Percentiles rank a stretch among this genome's conserved stretches.
Conservation (phyloP, 225 moss, liverwort and hornwort species). For the Ulota crispa region DNA sequence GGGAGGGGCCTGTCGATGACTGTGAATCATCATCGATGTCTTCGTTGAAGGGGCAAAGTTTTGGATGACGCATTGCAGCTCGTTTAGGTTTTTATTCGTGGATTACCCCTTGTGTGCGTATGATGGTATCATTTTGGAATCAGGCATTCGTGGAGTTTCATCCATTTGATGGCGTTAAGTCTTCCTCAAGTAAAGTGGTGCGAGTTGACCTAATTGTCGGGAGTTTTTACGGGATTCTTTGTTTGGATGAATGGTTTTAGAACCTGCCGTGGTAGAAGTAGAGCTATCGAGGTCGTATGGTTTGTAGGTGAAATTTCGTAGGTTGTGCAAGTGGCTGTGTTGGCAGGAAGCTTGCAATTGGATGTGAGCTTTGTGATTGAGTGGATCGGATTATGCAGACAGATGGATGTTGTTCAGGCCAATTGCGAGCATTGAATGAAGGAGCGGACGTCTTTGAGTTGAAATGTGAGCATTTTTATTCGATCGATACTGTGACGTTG, state of each 20-base stretch:
- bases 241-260: not conserved
- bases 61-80: not conserved
- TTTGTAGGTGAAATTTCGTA: not conserved
- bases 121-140: slow-evolving; percentile 6
- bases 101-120: not conserved
- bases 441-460: not conserved
- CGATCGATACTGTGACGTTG: not conserved
- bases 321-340: not conserved
- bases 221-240: not conserved
- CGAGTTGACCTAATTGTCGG: slow-evolving; percentile 8
- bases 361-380: not conserved
- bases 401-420: not conserved
- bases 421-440: not conserved
- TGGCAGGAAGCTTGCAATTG: not conserved
- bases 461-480: not conserved
- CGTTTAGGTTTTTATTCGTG: not conserved
- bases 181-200: not conserved
- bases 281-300: not conserved
- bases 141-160: not conserved
- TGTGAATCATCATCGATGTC: not conserved
- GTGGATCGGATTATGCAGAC: not conserved
- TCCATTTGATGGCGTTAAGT: not conserved
- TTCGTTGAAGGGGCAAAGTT: not conserved
- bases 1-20: not conserved
- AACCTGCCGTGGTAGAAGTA: not conserved